Evolutionary conservation across 345 rosid species (phyloP).

Genomic region (Psidium guajava): DNA sequence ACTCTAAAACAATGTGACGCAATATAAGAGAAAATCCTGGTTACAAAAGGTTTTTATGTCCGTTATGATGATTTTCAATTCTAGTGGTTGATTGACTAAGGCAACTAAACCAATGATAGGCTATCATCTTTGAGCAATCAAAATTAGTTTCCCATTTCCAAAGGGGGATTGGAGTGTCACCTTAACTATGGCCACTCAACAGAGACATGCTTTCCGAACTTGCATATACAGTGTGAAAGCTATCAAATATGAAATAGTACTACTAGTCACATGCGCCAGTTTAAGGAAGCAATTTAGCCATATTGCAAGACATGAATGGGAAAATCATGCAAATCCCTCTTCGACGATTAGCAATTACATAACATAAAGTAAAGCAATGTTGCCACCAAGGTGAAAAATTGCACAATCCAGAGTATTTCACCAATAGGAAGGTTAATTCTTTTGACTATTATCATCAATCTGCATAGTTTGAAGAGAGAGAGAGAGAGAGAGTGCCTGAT

Average conservation of each 20-base stretch:
- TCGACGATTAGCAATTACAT: background rate
- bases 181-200: background rate
- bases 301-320: background rate
- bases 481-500: background rate
- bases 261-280: background rate
- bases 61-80: background rate
- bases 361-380: constrained; percentile 3
- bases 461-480: background rate
- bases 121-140: background rate
- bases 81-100: background rate
- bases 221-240: background rate
- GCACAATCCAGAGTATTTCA: background rate
- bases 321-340: background rate
- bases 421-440: background rate
- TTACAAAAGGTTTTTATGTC: background rate
- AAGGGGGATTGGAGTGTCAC: background rate
- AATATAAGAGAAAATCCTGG: background rate
- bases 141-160: background rate
- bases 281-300: background rate
- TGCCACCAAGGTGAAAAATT: background rate
- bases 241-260: background rate
- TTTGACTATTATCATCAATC: background rate
- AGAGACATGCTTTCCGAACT: background rate
- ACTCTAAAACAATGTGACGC: background rate
- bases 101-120: background rate